Conservation (phyloP, 257 asterid species). For the Leptodermis oblonga region DNA sequence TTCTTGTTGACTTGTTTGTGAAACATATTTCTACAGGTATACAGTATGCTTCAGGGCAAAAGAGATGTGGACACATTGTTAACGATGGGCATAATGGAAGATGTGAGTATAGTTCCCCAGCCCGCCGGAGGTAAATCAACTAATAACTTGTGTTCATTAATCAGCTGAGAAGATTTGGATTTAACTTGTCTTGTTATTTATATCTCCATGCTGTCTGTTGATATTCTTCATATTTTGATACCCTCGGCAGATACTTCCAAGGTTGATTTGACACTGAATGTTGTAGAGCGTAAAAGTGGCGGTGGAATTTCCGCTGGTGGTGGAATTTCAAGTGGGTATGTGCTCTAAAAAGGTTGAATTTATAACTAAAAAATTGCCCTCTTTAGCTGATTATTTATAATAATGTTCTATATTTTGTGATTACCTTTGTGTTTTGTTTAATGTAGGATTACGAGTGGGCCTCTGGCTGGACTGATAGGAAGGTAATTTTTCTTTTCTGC, state of each 20-base stretch:
- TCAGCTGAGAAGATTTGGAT: not conserved
- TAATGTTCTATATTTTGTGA: not conserved
- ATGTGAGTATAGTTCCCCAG: conserved; percentile 93
- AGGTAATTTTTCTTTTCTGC: conserved; percentile 46
- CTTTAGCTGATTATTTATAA: not conserved
- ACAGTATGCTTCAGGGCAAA: conserved; percentile 98
- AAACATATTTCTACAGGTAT: conserved; percentile 49
- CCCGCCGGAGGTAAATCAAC: conserved; percentile 75
- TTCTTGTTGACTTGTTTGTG: not conserved
- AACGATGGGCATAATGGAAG: conserved; percentile 97
- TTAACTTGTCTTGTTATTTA: not conserved
- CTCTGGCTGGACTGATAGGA: conserved; percentile 95
- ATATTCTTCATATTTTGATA: not conserved
- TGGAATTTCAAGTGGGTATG: conserved; percentile 98
- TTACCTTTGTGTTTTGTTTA: conserved; percentile 16
- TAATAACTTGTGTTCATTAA: not conserved
- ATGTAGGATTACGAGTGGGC: conserved; percentile 90
- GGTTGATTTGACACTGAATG: conserved; percentile 87
- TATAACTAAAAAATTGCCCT: not conserved
- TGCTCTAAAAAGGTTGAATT: conserved; percentile 20
- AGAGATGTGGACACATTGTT: conserved; percentile 89
- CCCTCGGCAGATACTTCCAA: conserved; percentile 62
- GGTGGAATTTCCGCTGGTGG: conserved; percentile 97
- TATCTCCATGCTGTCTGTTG: not conserved
- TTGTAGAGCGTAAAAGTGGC: conserved; percentile 91